Evolutionary conservation across 176 grass and related monocot genomes (phyloP).

Genomic region (Zizania latifolia): DNA sequence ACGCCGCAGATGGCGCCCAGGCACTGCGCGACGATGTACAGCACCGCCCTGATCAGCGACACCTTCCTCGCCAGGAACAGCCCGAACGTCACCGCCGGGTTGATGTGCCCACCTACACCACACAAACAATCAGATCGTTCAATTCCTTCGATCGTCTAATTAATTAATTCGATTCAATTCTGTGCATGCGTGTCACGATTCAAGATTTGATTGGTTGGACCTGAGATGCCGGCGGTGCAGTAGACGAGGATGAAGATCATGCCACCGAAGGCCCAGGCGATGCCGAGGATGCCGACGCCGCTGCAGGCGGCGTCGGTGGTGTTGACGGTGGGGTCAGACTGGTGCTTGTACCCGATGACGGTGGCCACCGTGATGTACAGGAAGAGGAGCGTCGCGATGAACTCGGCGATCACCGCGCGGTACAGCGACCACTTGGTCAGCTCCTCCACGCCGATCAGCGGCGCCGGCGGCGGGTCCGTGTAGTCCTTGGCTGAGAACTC

Average conservation of each 20-base stretch:
- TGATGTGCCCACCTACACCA: constrained; percentile 80
- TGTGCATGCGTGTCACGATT: neutral
- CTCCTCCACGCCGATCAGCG: constrained; percentile 60
- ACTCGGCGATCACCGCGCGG: constrained; percentile 80
- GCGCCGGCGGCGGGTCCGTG: constrained; percentile 70
- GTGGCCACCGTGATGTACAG: constrained; percentile 83
- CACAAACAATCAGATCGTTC: neutral
- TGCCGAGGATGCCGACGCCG: constrained; percentile 79
- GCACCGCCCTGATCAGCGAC: constrained; percentile 62
- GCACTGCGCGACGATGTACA: constrained; percentile 87
- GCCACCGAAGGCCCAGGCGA: constrained; percentile 83
- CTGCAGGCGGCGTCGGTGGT: constrained; percentile 47
- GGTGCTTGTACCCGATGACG: constrained; percentile 83
- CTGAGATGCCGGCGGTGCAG: constrained; percentile 91
- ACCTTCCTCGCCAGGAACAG: constrained; percentile 84
- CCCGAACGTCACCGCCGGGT: constrained; percentile 89
- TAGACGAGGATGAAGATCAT: constrained; percentile 93
- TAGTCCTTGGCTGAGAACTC: constrained; percentile 76
- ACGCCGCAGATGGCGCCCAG: constrained; percentile 82
- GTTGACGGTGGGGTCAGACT: constrained; percentile 35
- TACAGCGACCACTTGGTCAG: constrained; percentile 79
- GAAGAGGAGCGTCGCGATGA: constrained; percentile 85
- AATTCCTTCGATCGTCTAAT: no score
- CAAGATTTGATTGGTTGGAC: constrained; percentile 20
- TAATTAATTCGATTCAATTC: neutral